Conservation (phyloP, 257 asterid genomes). For the Solanum bukasovii region DNA sequence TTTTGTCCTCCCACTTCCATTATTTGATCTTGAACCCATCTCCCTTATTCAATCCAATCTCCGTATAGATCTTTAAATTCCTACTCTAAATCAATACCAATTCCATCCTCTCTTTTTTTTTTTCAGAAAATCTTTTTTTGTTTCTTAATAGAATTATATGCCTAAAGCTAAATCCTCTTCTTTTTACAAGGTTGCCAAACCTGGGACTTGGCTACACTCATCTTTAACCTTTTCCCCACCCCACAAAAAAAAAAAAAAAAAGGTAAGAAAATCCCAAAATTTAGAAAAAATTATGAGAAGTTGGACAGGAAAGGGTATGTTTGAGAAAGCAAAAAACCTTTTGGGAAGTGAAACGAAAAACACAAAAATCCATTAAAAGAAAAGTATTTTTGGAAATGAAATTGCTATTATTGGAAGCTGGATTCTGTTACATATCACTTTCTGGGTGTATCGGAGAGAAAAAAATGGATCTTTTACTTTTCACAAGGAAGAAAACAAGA, state of each 20-base stretch:
- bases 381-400: background rate
- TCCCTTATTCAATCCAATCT: constrained; percentile 3
- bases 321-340: background rate
- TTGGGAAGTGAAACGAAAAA: background rate
- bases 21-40: constrained; percentile 42
- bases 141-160: background rate
- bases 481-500: background rate
- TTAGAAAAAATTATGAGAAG: background rate
- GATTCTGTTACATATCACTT: background rate
- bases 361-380: background rate
- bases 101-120: constrained; percentile 22
- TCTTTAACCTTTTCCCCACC: constrained; percentile 3
- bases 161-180: constrained; percentile 49
- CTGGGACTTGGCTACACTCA: constrained; percentile 68
- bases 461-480: background rate
- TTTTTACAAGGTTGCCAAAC: constrained; percentile 97
- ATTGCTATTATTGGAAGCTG: background rate
- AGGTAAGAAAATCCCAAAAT: background rate
- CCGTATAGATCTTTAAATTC: background rate
- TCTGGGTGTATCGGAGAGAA: background rate
- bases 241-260: background rate
- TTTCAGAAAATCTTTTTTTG: background rate
- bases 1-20: constrained; percentile 53
- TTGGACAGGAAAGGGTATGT: background rate
- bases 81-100: constrained; percentile 21